Conservation (phyloP, 2,329 filamentous ascomycete genomes). For the Zarea fungicola region DNA sequence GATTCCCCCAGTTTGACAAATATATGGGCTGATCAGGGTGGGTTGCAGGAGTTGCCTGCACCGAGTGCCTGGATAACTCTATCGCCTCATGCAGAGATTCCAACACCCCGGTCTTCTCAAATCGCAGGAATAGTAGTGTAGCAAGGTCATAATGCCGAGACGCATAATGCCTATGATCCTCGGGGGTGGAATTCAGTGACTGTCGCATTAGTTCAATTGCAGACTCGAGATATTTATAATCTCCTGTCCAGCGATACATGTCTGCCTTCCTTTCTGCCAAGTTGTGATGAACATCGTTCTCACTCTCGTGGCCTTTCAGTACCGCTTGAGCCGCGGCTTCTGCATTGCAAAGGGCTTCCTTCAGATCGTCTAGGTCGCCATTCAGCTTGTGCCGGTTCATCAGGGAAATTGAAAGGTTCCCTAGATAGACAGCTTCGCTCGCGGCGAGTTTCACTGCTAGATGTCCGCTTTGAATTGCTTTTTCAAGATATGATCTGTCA, state of each 20-base stretch:
- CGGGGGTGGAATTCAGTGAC: not conserved
- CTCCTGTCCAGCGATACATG: conserved; percentile 5
- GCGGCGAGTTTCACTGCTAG: not conserved
- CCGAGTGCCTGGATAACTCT: not conserved
- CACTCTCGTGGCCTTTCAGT: not conserved
- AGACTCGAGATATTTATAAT: not conserved
- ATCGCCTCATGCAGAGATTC: not conserved
- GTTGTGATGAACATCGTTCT: not conserved
- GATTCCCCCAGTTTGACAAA: not conserved
- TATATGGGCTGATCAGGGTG: not conserved
- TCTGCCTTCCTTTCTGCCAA: not conserved
- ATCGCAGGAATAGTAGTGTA: not conserved
- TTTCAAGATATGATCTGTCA: not conserved
- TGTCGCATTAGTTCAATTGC: not conserved
- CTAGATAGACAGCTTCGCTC: not conserved
- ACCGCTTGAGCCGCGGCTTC: not conserved
- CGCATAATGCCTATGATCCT: not conserved
- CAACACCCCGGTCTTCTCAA: not conserved
- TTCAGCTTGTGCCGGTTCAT: not conserved
- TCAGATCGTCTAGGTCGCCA: not conserved
- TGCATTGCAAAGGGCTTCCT: not conserved
- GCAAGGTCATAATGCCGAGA: not conserved
- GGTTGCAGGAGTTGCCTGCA: not conserved
- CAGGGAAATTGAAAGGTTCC: not conserved
- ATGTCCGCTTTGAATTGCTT: not conserved